These are phyloP conservation scores for Nelumbo lutea DNA, from an alignment of 164 flowering plant genomes.

Conservation along the genomic window DNA sequence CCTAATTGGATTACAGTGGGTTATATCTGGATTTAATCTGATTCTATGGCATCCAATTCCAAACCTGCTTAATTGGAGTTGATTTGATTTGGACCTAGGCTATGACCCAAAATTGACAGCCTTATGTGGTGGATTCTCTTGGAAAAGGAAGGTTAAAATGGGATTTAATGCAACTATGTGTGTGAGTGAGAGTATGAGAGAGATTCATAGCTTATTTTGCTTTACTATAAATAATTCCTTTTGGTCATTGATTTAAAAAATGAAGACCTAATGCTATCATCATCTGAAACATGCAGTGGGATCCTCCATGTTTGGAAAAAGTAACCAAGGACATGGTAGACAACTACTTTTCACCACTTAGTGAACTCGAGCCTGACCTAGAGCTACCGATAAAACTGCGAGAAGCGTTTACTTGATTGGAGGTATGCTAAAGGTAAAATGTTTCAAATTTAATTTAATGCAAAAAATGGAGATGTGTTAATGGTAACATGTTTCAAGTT, in stretches of 20 bases:
- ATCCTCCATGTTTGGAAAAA: conserved; percentile 57
- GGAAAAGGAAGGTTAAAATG: background rate
- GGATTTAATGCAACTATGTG: background rate
- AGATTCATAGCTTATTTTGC: no score
- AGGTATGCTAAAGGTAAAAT: background rate
- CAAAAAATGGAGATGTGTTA: background rate
- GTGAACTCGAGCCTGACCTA: conserved; percentile 59
- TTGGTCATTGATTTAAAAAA: no score
- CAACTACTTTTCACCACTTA: conserved; percentile 43
- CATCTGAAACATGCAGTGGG: conserved; percentile 56
- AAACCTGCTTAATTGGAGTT: no score
- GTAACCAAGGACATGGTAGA: conserved; percentile 88
- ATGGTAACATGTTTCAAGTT: no score
- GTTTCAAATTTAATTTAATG: background rate
- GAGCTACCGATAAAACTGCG: conserved; percentile 57
- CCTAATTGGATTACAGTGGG: no score
- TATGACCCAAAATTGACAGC: no score
- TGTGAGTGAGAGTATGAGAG: background rate
- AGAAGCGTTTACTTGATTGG: conserved; percentile 57
- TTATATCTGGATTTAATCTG: no score
- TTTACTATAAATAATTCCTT: no score
- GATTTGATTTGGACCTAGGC: no score
- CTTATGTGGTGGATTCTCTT: no score
- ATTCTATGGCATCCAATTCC: no score
- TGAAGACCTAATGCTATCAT: no score